Conservation (phyloP, 306 rosid species). For the Biancaea sappan region DNA sequence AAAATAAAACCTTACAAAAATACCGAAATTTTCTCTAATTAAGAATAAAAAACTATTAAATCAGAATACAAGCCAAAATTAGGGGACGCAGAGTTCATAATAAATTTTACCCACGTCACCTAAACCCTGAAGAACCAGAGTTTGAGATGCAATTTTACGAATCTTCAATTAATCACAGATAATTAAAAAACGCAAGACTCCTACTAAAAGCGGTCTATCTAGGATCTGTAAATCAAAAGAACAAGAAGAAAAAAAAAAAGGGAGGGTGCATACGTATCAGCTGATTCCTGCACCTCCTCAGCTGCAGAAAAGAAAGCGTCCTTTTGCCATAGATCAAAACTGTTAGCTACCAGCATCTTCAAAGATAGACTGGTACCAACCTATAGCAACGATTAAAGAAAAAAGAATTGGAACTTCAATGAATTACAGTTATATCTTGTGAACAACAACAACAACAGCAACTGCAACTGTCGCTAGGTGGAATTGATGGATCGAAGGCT, state of each 20-base stretch:
- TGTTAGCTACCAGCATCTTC: conserved; percentile 86
- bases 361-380: too few relatives aligned
- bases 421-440: background rate
- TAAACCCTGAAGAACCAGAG: conserved; percentile 2
- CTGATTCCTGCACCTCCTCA: conserved; percentile 98
- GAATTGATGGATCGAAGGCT: conserved; percentile 14
- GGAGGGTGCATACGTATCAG: conserved; percentile 68
- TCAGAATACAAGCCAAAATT: conserved; percentile 17
- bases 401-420: conserved; percentile 6
- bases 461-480: conserved; percentile 1
- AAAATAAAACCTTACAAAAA: background rate
- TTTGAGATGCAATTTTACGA: conserved; percentile 19
- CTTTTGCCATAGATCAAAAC: conserved; percentile 93
- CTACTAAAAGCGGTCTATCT: background rate
- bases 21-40: background rate
- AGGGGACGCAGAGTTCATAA: conserved; percentile 15
- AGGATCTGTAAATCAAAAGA: conserved; percentile 5
- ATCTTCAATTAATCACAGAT: conserved; percentile 28
- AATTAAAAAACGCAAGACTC: conserved; percentile 22
- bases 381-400: background rate
- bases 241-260: too few relatives aligned
- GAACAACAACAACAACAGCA: too few relatives aligned
- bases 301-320: conserved; percentile 95
- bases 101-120: conserved; percentile 20
- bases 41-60: background rate